Evolutionary conservation across 2,329 filamentous ascomycete genomes (phyloP).

Genomic region (Pseudogymnoascus sp.): DNA sequence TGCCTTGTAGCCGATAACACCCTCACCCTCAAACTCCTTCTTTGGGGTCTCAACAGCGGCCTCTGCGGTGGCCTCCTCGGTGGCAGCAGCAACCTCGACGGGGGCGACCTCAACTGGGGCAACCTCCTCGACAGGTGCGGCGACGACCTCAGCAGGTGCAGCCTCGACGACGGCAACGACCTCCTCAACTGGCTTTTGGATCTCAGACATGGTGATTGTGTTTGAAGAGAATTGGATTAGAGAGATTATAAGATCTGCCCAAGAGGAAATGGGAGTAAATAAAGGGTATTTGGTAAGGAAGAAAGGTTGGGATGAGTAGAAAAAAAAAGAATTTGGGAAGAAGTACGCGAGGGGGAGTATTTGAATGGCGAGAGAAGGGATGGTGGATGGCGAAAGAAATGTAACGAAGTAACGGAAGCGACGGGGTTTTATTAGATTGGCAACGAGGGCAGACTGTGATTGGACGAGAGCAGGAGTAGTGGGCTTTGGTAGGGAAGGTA

Average conservation of each 20-base stretch:
- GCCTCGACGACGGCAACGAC: constrained; percentile 30
- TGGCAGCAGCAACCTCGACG: constrained; percentile 31
- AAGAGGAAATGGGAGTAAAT: neutral
- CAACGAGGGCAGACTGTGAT: neutral
- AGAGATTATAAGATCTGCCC: constrained; percentile 15
- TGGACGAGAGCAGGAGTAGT: constrained; percentile 2
- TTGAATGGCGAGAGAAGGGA: constrained; percentile 5
- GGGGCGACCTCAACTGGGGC: constrained; percentile 30
- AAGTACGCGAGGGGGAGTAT: constrained; percentile 5
- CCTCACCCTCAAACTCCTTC: constrained; percentile 70
- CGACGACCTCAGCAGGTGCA: constrained; percentile 25
- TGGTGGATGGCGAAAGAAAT: constrained; percentile 9
- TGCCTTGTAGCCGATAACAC: constrained; percentile 81
- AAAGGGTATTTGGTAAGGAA: constrained; percentile 2
- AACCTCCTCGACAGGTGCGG: constrained; percentile 31
- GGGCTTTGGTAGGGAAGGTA: neutral
- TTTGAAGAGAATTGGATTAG: constrained; percentile 11
- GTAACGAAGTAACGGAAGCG: constrained; percentile 7
- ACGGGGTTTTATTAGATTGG: constrained; percentile 8
- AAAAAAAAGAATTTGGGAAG: constrained; percentile 3
- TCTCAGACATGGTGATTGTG: constrained; percentile 47
- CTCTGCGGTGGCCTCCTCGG: constrained; percentile 30
- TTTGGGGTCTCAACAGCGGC: constrained; percentile 38
- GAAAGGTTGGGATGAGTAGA: constrained; percentile 8
- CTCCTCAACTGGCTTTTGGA: constrained; percentile 54